phyloP scores from a whole-genome alignment of 441 rosid species.

The Capsella rubella region DNA sequence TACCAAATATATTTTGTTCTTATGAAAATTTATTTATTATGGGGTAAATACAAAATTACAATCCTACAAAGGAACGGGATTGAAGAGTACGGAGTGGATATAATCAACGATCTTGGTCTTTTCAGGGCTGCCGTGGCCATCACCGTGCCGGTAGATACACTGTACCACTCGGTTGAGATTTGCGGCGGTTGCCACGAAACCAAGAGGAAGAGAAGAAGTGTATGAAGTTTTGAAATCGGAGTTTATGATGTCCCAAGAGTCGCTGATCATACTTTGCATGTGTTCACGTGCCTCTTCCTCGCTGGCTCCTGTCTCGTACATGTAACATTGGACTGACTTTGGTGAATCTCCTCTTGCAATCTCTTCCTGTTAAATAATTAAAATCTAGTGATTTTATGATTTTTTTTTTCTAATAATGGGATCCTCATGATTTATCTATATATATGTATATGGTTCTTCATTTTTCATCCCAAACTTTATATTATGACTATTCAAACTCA shows the following conservation, averaged over 20 bases:
- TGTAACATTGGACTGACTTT: conserved; percentile 49
- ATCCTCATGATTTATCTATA: too few relatives aligned
- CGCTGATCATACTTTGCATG: conserved; percentile 23
- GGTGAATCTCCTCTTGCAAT: conserved; percentile 49
- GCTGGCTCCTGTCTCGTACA: conserved; percentile 42
- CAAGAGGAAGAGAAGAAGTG: conserved; percentile 24
- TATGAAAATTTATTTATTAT: background rate
- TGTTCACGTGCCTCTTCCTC: conserved; percentile 44
- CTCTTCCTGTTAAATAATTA: conserved; percentile 33
- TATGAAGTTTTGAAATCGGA: conserved; percentile 7
- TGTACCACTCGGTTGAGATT: conserved; percentile 30
- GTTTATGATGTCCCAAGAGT: conserved; percentile 48
- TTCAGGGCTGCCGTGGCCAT: conserved; percentile 7
- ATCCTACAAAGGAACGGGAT: background rate
- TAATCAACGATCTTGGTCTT: conserved; percentile 28
- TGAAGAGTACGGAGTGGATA: conserved; percentile 25
- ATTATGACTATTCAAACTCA: background rate
- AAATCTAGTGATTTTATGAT: too few relatives aligned
- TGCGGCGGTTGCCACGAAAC: conserved; percentile 25
- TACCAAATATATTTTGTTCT: background rate
- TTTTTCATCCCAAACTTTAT: background rate
- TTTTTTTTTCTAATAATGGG: too few relatives aligned
- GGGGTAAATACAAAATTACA: background rate
- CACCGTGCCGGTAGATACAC: conserved; percentile 36
- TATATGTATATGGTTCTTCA: too few relatives aligned